These are phyloP conservation scores for Domatiomyces catenatus DNA, from an alignment of 2,329 filamentous ascomycete genomes.

Conservation along the genomic window DNA sequence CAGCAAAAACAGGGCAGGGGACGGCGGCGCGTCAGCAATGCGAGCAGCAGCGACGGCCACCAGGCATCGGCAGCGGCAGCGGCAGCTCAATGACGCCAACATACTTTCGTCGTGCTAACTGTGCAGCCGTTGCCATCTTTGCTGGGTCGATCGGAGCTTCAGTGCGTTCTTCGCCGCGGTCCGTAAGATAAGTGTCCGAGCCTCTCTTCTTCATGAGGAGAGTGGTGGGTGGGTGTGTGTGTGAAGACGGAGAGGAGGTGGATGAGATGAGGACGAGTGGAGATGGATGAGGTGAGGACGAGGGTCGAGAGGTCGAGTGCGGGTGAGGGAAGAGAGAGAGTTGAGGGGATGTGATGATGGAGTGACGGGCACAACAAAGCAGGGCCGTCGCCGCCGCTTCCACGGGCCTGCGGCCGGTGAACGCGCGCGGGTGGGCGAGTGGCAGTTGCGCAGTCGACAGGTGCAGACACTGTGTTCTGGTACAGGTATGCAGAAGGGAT, in stretches of 20 bases:
- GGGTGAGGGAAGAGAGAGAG: not conserved
- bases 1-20: not conserved
- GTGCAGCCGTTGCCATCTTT: conserved; percentile 37
- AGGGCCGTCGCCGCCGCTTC: not conserved
- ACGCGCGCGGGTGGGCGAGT: not conserved
- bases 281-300: no score
- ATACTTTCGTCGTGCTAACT: conserved; percentile 40
- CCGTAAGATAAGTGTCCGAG: not conserved
- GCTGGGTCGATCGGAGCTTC: not conserved
- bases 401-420: not conserved
- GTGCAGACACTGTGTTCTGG: not conserved
- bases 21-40: not conserved
- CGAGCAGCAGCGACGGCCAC: not conserved
- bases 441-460: not conserved
- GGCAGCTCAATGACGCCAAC: conserved; percentile 18
- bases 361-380: not conserved
- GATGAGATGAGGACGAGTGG: no score
- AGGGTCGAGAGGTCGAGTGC: not conserved
- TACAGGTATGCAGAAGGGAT: no score
- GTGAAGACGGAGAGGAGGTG: not conserved
- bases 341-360: not conserved
- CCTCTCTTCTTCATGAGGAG: not conserved
- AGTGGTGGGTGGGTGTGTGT: no score
- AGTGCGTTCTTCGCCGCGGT: not conserved
- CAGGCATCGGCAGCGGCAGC: no score